phyloP scores from a whole-genome alignment of 306 rosid genomes.

The Purshia tridentata region DNA sequence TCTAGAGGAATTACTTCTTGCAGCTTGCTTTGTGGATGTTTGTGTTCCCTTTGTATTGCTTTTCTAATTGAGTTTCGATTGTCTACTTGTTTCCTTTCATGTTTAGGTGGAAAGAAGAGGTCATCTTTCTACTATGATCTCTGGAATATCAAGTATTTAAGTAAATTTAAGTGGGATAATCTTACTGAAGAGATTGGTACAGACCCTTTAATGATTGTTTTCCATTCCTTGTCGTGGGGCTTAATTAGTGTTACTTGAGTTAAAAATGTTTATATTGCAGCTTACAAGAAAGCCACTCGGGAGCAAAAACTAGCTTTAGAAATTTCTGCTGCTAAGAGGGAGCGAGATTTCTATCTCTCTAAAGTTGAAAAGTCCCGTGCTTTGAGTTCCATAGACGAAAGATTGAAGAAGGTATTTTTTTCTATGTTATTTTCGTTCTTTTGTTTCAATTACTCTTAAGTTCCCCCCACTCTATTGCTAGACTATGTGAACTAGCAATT shows the following conservation, averaged over 20 bases:
- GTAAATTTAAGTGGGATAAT: conserved; percentile 97
- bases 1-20: not conserved
- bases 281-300: conserved; percentile 61
- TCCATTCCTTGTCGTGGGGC: conserved; percentile 10
- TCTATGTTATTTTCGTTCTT: not conserved
- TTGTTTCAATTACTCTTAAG: not conserved
- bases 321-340: conserved; percentile 84
- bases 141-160: conserved; percentile 93
- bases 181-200: conserved; percentile 82
- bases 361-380: conserved; percentile 75
- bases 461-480: not conserved
- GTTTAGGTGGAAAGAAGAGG: conserved; percentile 84
- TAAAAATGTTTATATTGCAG: conserved; percentile 39
- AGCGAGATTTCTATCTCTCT: conserved; percentile 67
- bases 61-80: conserved; percentile 13
- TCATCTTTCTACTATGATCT: conserved; percentile 76
- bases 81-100: conserved; percentile 8
- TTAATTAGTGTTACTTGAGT: conserved; percentile 17
- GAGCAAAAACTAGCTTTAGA: conserved; percentile 83
- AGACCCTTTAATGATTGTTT: conserved; percentile 21
- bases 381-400: conserved; percentile 66
- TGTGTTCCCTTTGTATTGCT: not conserved
- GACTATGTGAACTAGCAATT: not conserved
- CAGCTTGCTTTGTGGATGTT: not conserved
- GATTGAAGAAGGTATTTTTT: conserved; percentile 65